Conservation (phyloP, 345 rosid species). For the Ricinus communis region DNA sequence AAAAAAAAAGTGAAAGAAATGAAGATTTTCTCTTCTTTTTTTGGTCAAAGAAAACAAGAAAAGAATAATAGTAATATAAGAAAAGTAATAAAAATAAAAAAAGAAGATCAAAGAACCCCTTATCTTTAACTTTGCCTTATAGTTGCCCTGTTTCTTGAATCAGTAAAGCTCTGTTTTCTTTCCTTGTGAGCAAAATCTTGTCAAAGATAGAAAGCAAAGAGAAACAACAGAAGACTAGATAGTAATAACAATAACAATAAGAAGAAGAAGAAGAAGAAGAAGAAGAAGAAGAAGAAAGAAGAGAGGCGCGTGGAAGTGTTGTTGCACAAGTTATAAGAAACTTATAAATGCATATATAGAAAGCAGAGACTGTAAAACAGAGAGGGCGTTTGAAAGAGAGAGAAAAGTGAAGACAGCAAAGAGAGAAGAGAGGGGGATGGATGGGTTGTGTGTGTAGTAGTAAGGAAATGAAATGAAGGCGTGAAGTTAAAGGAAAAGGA, state of each 20-base stretch:
- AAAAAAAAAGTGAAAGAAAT: no score
- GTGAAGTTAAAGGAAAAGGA: conserved; percentile 39
- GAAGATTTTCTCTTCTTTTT: no score
- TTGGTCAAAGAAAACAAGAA: no score
- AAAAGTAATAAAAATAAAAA: no score
- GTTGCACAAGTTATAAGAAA: background rate
- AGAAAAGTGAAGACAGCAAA: conserved; percentile 16
- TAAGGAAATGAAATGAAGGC: conserved; percentile 35
- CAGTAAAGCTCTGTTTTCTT: conserved; percentile 24
- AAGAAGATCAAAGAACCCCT: no score
- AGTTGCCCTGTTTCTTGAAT: conserved; percentile 25
- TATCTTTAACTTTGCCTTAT: conserved; percentile 5
- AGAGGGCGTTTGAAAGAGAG: conserved; percentile 20
- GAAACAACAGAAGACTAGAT: background rate
- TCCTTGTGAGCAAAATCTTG: background rate
- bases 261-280: no score
- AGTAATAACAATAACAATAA: no score
- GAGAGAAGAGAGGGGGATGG: background rate
- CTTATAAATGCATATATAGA: conserved; percentile 20
- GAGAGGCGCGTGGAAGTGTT: conserved; percentile 6
- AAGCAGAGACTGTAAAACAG: background rate
- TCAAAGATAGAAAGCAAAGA: conserved; percentile 11
- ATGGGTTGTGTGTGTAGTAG: background rate
- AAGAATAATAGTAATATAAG: no score
- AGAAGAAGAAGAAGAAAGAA: no score